These are phyloP conservation scores for Gymnopilus junonius DNA, from an alignment of 768 basidiomycete species.

Conservation along the genomic window DNA sequence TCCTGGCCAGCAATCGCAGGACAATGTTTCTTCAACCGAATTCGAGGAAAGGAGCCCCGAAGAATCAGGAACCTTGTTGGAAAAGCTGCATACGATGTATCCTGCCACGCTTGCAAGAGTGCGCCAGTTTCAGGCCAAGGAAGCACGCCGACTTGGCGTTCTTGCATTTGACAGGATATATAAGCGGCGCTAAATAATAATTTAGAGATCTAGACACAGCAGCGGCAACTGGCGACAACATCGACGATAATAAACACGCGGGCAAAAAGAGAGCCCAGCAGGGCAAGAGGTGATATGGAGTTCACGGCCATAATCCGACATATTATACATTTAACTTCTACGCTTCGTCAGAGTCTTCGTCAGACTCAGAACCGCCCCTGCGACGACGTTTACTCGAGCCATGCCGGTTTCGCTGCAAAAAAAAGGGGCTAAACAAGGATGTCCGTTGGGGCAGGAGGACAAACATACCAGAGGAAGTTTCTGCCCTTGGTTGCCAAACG, in stretches of 20 bases:
- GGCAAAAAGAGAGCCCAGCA: background rate
- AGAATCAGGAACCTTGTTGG: conserved; percentile 36
- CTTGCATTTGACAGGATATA: conserved; percentile 34
- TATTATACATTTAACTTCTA: conserved; percentile 10
- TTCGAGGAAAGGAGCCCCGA: conserved; percentile 15
- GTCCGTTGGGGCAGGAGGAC: conserved; percentile 23
- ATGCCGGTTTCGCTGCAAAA: conserved; percentile 76
- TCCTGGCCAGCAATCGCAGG: conserved; percentile 23
- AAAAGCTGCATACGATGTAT: conserved; percentile 50
- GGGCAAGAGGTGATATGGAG: conserved; percentile 3
- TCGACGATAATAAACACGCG: conserved; percentile 14
- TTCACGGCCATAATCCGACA: background rate
- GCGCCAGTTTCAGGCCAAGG: conserved; percentile 35
- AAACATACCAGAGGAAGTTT: conserved; percentile 79
- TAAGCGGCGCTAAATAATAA: conserved; percentile 24
- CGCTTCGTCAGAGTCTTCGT: conserved; percentile 64
- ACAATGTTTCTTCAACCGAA: conserved; percentile 23
- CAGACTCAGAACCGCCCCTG: conserved; percentile 66
- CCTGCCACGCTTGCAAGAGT: conserved; percentile 47
- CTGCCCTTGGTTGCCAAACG: conserved; percentile 89
- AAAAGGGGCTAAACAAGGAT: conserved; percentile 5
- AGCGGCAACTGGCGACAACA: conserved; percentile 3
- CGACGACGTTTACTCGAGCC: conserved; percentile 70
- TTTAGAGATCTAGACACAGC: conserved; percentile 12
- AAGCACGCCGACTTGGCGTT: conserved; percentile 31